These are phyloP conservation scores for Sicyos edulis DNA, from an alignment of 306 rosid species.

Conservation along the genomic window DNA sequence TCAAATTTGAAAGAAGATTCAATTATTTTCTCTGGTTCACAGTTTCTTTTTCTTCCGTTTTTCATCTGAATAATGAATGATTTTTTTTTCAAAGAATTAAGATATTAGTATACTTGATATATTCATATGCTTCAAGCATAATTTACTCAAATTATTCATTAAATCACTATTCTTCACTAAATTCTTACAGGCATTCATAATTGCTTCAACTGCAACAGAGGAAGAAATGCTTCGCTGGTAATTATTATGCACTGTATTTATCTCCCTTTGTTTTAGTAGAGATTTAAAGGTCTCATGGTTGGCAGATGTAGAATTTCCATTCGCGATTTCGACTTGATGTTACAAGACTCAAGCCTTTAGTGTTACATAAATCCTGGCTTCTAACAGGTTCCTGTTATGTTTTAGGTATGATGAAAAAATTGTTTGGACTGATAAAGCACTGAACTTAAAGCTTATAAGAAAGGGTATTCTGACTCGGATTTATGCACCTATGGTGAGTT, in stretches of 20 bases:
- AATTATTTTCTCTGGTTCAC: no score
- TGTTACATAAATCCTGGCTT: not conserved
- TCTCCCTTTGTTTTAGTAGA: slow-evolving; percentile 4
- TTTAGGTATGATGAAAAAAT: slow-evolving; percentile 79
- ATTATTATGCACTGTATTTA: slow-evolving; percentile 15
- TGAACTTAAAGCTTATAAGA: slow-evolving; percentile 62
- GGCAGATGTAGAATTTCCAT: not conserved
- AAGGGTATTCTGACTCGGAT: slow-evolving; percentile 85
- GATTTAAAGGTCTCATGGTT: not conserved
- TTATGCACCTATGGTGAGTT: slow-evolving; percentile 73
- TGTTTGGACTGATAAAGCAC: slow-evolving; percentile 71
- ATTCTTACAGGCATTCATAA: slow-evolving; percentile 68
- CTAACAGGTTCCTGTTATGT: slow-evolving; percentile 21
- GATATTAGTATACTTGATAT: no score
- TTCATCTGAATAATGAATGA: no score
- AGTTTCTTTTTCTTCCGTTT: no score
- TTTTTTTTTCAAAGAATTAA: no score
- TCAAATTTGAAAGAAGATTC: no score
- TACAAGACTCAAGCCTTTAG: not conserved
- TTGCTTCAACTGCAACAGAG: slow-evolving; percentile 95
- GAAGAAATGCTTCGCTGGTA: slow-evolving; percentile 96
- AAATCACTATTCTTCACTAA: not conserved
- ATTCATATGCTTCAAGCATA: not conserved
- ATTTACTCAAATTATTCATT: no score
- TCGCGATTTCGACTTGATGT: not conserved